These are phyloP conservation scores for Entomophthora muscae DNA, from an alignment of 371 early-diverging fungal genomes.

Conservation along the genomic window DNA sequence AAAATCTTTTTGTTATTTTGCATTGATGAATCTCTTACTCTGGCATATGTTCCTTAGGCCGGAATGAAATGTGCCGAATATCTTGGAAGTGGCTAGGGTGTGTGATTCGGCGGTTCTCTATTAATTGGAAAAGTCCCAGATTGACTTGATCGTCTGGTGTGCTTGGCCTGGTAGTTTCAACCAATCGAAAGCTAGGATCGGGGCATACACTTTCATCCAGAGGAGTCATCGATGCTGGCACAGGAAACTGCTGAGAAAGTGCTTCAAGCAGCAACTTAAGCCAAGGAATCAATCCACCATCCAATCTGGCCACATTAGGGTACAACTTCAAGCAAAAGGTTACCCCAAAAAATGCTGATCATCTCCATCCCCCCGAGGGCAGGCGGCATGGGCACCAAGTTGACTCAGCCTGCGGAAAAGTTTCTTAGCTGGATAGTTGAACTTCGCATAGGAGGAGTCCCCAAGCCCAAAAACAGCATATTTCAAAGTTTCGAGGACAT, in stretches of 20 bases:
- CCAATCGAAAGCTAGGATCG: not conserved
- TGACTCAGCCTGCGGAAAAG: conserved; percentile 71
- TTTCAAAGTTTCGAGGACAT: conserved; percentile 38
- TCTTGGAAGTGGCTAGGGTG: conserved; percentile 74
- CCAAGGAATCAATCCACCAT: conserved; percentile 81
- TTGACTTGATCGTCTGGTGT: not conserved
- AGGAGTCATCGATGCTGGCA: not conserved
- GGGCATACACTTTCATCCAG: not conserved
- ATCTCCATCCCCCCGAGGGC: conserved; percentile 77
- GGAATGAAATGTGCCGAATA: conserved; percentile 53
- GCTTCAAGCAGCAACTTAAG: conserved; percentile 14
- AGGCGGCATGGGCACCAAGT: conserved; percentile 66
- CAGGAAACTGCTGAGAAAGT: conserved; percentile 8
- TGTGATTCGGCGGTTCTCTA: conserved; percentile 48
- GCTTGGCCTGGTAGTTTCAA: not conserved
- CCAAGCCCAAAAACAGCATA: conserved; percentile 89
- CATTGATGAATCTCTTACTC: not conserved
- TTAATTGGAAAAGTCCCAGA: conserved; percentile 11
- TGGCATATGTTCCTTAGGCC: conserved; percentile 8
- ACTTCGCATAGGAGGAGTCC: conserved; percentile 83
- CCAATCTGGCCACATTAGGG: conserved; percentile 25
- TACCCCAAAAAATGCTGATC: conserved; percentile 93
- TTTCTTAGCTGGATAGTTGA: conserved; percentile 91
- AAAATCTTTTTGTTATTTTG: conserved; percentile 21
- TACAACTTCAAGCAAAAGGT: not conserved